Base-by-base conservation (phyloP, 331 rosid genomes). In the Acacia pycnantha region DNA sequence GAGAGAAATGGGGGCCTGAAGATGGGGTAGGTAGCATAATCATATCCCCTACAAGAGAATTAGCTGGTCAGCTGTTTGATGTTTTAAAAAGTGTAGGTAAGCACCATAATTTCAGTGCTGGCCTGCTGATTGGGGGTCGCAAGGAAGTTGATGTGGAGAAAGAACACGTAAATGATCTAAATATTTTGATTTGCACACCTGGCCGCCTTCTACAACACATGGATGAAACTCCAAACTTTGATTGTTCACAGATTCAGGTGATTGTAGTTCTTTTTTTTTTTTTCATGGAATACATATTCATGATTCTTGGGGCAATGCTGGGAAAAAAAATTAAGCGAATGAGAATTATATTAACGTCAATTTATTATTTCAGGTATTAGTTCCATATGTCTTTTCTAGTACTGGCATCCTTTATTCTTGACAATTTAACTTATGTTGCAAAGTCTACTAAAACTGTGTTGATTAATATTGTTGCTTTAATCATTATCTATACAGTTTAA, bases 161-260 rank as follows among this genome's bases (percentile, higher is more conserved):
- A 81, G 93, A 91, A 76, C 81, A 70, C 0, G 97, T 93, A 31
- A 89, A 88, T 70, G 88, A 85, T 67, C 92, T 94, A 81, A 96
- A 96, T 79, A 88, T 93, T 80, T 80, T 96, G 87, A 92, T 96
- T 72, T 94, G 98, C 86, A 93, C 98, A 3, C 99, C 98, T 1
- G 99, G 97, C 71, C 88, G 99, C 47, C 94, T 96, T 81, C 90
- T 93, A 48, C 99, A 92, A 79, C 99, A 96, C 89, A 92, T 96
- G 99, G 97, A 96, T 61, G 97, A 94, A 91, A 96, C 93, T 77
- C 94, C 92, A 72, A 89, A 96, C 83, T 96, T 96, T 89, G 98
- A 94, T 65, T 94, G 98, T 79, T 91, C 98, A 29, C 91, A 86
- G 82, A 87, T 94, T 84, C 91, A 96, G 97, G 98, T 95, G 86